These are phyloP conservation scores for Pythium scleroteichum DNA, from an alignment of 352 stramenopile genomes.

Conservation along the genomic window DNA sequence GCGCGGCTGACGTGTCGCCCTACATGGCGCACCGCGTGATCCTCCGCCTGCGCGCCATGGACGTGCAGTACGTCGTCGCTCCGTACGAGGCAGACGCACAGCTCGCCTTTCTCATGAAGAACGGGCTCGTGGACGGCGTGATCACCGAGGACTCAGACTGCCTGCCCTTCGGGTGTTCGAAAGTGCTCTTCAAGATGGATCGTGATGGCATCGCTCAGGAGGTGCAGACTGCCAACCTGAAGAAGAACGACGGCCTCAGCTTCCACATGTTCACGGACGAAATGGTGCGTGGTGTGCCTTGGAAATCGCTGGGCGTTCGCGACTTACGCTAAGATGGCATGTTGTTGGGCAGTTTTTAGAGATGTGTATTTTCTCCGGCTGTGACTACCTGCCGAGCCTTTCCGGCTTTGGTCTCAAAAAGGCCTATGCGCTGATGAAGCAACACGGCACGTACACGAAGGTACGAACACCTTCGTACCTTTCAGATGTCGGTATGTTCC, in stretches of 20 bases:
- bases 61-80: conserved; percentile 93
- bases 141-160: conserved; percentile 97
- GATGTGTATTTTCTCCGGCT: conserved; percentile 92
- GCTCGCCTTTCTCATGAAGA: conserved; percentile 90
- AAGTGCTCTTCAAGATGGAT: conserved; percentile 94
- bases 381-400: conserved; percentile 87
- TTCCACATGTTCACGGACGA: conserved; percentile 80
- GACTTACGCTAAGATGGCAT: not conserved
- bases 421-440: conserved; percentile 67
- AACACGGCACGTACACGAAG: conserved; percentile 68
- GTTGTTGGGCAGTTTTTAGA: conserved; percentile 65
- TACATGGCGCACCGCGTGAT: conserved; percentile 80
- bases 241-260: conserved; percentile 78
- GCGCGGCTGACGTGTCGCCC: conserved; percentile 74
- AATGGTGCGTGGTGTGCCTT: conserved; percentile 50
- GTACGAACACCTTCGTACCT: conserved; percentile 26
- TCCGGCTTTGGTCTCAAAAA: conserved; percentile 84
- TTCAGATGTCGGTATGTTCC: too few relatives aligned
- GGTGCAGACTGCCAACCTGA: conserved; percentile 85
- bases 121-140: conserved; percentile 90
- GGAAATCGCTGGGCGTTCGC: not conserved
- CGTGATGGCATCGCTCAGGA: conserved; percentile 37
- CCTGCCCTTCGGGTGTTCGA: conserved; percentile 92
- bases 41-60: conserved; percentile 38
- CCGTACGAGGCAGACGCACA: conserved; percentile 99